phyloP scores from a whole-genome alignment of 768 basidiomycete species.

The Trametes villosa region DNA sequence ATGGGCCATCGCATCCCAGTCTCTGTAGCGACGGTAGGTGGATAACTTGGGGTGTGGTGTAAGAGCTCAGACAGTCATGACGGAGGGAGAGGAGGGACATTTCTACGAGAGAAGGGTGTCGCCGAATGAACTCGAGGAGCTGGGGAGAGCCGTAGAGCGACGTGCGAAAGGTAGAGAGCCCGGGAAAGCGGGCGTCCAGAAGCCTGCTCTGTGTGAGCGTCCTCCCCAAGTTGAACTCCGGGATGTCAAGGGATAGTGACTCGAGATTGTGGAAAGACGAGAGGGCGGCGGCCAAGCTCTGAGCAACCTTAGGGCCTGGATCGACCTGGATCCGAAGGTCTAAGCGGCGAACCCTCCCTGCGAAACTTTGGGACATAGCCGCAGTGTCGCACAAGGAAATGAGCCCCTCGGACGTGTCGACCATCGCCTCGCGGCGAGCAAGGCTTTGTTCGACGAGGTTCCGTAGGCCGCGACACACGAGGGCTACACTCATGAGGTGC shows the following conservation, averaged over 20 bases:
- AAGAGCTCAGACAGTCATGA: too few species aligned
- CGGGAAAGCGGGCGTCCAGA: not conserved
- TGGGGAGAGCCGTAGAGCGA: not conserved
- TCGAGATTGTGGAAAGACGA: not conserved
- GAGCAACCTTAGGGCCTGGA: not conserved
- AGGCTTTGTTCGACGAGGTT: not conserved
- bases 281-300: not conserved
- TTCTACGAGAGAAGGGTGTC: not conserved
- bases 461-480: not conserved
- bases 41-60: not conserved
- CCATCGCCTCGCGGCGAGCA: too few species aligned
- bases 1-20: not conserved
- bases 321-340: not conserved
- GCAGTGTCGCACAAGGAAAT: not conserved
- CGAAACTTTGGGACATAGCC: not conserved
- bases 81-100: not conserved
- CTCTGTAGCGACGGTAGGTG: not conserved
- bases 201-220: not conserved
- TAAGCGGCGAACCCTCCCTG: not conserved
- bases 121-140: not conserved
- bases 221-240: not conserved
- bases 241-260: not conserved
- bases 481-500: not conserved
- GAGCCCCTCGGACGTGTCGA: not conserved
- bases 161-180: not conserved